Percentiles rank a stretch among this genome's conserved stretches.
Conservation (phyloP, 169 alveolate species). For the Babesia caballi region DNA sequence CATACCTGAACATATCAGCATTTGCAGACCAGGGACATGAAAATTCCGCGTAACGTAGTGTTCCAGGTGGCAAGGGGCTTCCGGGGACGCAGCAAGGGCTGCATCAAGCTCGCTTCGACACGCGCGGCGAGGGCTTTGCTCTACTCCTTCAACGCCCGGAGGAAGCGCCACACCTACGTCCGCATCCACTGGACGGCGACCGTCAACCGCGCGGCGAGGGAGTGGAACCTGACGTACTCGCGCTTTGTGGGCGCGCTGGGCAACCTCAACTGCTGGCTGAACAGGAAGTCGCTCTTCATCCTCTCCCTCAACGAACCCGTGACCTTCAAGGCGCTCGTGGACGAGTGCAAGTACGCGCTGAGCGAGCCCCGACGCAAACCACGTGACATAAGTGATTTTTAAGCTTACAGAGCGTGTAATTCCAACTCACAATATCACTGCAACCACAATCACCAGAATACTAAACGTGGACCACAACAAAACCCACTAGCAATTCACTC, state of each 20-base stretch:
- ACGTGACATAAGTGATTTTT: slow-evolving; percentile 53
- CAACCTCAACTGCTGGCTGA: slow-evolving; percentile 62
- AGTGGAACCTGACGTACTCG: slow-evolving; percentile 75
- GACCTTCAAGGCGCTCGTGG: slow-evolving; percentile 72
- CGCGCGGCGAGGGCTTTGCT: slow-evolving; percentile 75
- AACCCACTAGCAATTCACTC: too few relatives aligned
- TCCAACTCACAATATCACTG: too few relatives aligned
- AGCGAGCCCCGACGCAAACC: slow-evolving; percentile 55
- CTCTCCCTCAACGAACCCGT: slow-evolving; percentile 74
- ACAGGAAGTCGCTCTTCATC: slow-evolving; percentile 68
- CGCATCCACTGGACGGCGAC: slow-evolving; percentile 77
- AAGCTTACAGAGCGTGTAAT: too few relatives aligned
- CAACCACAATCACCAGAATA: too few relatives aligned
- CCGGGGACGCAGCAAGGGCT: slow-evolving; percentile 76
- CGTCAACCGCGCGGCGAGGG: slow-evolving; percentile 74
- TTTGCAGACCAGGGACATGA: too few relatives aligned
- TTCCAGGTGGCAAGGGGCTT: slow-evolving; percentile 77
- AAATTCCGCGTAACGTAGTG: slow-evolving; percentile 74
- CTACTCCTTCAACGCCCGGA: slow-evolving; percentile 64
- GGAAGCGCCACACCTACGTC: slow-evolving; percentile 49
- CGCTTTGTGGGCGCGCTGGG: slow-evolving; percentile 68
- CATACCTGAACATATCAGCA: too few relatives aligned
- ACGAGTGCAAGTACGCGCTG: slow-evolving; percentile 71
- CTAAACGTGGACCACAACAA: too few relatives aligned
- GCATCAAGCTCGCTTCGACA: slow-evolving; percentile 73